Percentiles rank a stretch among this genome's conserved stretches.
Conservation (phyloP, 2,329 filamentous ascomycete species). For the Penicillium sp. region DNA sequence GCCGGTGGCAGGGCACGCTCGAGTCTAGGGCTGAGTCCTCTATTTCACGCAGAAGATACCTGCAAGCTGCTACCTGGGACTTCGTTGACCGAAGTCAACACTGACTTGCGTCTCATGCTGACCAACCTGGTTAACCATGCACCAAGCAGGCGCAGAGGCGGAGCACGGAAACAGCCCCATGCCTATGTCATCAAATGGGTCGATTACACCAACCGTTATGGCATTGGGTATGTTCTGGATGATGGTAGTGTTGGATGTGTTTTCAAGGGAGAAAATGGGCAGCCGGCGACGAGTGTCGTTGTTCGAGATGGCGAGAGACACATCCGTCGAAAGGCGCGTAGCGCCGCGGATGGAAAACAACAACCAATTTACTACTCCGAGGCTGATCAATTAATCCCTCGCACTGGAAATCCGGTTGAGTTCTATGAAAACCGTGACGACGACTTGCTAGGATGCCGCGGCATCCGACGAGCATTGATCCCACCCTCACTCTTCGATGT, state of each 20-base stretch:
- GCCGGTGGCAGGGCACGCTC: slow-evolving; percentile 31
- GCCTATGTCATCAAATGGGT: slow-evolving; percentile 53
- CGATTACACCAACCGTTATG: slow-evolving; percentile 52
- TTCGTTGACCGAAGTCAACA: slow-evolving; percentile 40
- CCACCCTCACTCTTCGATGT: slow-evolving; percentile 41
- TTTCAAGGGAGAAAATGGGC: slow-evolving; percentile 46
- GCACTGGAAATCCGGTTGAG: slow-evolving; percentile 42
- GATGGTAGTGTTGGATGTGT: slow-evolving; percentile 52
- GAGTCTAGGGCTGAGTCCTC: slow-evolving; percentile 34
- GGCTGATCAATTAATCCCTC: slow-evolving; percentile 45
- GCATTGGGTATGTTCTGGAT: slow-evolving; percentile 51
- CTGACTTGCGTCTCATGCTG: slow-evolving; percentile 39
- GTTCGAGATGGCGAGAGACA: slow-evolving; percentile 47
- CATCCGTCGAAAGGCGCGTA: slow-evolving; percentile 45
- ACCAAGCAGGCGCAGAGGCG: slow-evolving; percentile 31
- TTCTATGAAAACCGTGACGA: slow-evolving; percentile 48
- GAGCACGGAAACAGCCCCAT: slow-evolving; percentile 34
- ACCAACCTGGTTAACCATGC: slow-evolving; percentile 35
- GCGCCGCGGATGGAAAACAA: slow-evolving; percentile 31
- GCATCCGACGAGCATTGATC: slow-evolving; percentile 42
- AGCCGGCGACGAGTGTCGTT: slow-evolving; percentile 46
- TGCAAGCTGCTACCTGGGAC: slow-evolving; percentile 39
- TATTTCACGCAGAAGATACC: slow-evolving; percentile 40
- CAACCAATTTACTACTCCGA: slow-evolving; percentile 37
- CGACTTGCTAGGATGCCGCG: slow-evolving; percentile 31